phyloP scores from a whole-genome alignment of 164 flowering plant species.

The Nymphaea thermarum region DNA sequence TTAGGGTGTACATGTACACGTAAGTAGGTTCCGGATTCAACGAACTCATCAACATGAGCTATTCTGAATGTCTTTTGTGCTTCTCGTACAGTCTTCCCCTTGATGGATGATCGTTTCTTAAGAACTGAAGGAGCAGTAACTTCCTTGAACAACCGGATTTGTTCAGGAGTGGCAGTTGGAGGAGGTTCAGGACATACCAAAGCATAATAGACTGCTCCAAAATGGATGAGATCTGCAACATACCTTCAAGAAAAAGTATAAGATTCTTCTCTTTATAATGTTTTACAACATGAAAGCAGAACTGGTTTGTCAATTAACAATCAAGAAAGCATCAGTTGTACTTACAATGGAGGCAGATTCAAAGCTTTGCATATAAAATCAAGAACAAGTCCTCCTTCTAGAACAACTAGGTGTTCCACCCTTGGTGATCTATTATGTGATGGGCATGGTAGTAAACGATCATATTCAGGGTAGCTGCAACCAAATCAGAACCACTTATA shows the following conservation, averaged over 20 bases:
- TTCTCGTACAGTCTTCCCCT: slow-evolving; percentile 82
- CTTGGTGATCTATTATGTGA: slow-evolving; percentile 51
- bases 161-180: slow-evolving; percentile 76
- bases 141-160: slow-evolving; percentile 46
- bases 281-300: not conserved
- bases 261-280: not conserved
- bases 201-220: slow-evolving; percentile 95
- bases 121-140: slow-evolving; percentile 63
- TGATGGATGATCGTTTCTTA: slow-evolving; percentile 51
- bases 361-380: slow-evolving; percentile 55
- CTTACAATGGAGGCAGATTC: slow-evolving; percentile 82
- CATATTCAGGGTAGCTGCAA: slow-evolving; percentile 52
- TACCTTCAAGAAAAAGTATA: slow-evolving; percentile 34
- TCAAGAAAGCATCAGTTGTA: slow-evolving; percentile 6
- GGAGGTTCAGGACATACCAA: slow-evolving; percentile 91
- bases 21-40: slow-evolving; percentile 84
- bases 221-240: slow-evolving; percentile 93
- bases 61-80: slow-evolving; percentile 88
- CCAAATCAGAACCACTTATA: too few species aligned
- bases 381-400: slow-evolving; percentile 65
- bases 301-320: too few species aligned
- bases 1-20: slow-evolving; percentile 95
- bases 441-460: slow-evolving; percentile 87
- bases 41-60: slow-evolving; percentile 46
- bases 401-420: slow-evolving; percentile 80